Percentiles rank a stretch among this genome's conserved stretches.
phyloP scores from a whole-genome alignment of 2,329 filamentous ascomycete species.

The Cytospora schulzeri region DNA sequence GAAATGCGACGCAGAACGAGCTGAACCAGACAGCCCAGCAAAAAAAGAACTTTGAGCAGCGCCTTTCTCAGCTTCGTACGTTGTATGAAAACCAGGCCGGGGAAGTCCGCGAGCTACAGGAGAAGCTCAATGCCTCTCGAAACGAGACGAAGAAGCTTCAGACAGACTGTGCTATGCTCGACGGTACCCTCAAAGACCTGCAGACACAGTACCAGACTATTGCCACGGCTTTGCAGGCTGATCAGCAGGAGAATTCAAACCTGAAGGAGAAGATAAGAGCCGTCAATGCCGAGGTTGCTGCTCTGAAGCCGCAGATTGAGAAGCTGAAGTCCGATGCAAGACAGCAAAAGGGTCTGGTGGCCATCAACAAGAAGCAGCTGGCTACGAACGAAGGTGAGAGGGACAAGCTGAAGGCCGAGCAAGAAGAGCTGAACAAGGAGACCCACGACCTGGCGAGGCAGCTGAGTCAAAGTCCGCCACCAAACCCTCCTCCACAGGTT shows the following conservation, averaged over 20 bases:
- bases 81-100: conserved; percentile 94
- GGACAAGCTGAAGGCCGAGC: conserved; percentile 83
- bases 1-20: conserved; percentile 76
- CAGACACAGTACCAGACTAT: conserved; percentile 81
- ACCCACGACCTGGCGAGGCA: conserved; percentile 61
- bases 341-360: conserved; percentile 93
- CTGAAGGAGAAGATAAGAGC: conserved; percentile 86
- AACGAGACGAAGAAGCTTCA: conserved; percentile 84
- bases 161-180: conserved; percentile 79
- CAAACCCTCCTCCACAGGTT: conserved; percentile 49
- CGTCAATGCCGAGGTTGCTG: conserved; percentile 78
- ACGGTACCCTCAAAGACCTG: conserved; percentile 78
- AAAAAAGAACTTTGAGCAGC: conserved; percentile 90
- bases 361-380: conserved; percentile 98
- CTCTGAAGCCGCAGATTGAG: conserved; percentile 87
- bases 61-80: conserved; percentile 80
- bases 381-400: conserved; percentile 85
- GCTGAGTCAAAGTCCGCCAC: conserved; percentile 53
- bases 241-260: conserved; percentile 83
- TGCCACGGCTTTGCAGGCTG: conserved; percentile 72
- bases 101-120: conserved; percentile 80
- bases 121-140: conserved; percentile 74
- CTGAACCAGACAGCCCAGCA: conserved; percentile 79
- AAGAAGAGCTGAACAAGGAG: conserved; percentile 66
- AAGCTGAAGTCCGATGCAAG: conserved; percentile 90